Percentiles rank a stretch among this genome's conserved stretches.
phyloP scores from a whole-genome alignment of 495 filamentous ascomycete genomes.

The Penicillium lagena region DNA sequence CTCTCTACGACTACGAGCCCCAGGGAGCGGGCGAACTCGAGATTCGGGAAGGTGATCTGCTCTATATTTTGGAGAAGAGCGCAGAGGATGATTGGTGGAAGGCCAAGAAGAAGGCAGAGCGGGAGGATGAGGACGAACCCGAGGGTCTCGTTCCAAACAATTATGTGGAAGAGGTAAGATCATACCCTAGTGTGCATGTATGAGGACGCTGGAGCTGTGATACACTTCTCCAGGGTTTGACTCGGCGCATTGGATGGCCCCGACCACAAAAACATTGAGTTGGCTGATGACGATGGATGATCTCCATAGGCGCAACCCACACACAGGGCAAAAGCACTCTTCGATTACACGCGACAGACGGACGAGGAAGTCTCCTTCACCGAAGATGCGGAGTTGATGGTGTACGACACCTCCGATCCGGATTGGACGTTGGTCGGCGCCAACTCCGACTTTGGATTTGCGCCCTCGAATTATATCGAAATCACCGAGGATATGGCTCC shows the following conservation, averaged over 20 bases:
- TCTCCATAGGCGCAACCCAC: conserved; percentile 59
- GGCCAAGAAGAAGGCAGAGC: conserved; percentile 91
- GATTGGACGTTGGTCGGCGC: conserved; percentile 93
- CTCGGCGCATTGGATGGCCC: too few species aligned
- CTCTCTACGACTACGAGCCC: conserved; percentile 88
- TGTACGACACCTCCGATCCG: conserved; percentile 87
- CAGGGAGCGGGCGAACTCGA: conserved; percentile 83
- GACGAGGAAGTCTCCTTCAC: conserved; percentile 96
- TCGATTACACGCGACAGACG: conserved; percentile 94
- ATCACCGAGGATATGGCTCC: conserved; percentile 33
- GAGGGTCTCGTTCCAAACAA: conserved; percentile 91
- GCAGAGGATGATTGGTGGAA: conserved; percentile 95
- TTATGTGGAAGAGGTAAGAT: conserved; percentile 89
- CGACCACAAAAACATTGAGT: too few species aligned
- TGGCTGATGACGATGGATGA: conserved; percentile 10
- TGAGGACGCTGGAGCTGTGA: too few species aligned
- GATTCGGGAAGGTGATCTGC: conserved; percentile 81
- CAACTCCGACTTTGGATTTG: conserved; percentile 87
- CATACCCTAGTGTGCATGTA: neutral
- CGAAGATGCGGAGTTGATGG: conserved; percentile 75
- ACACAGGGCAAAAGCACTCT: conserved; percentile 75
- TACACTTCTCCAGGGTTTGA: too few species aligned
- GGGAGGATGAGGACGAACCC: conserved; percentile 89
- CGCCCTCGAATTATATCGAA: conserved; percentile 96
- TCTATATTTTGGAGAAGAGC: conserved; percentile 90